Conservation (phyloP, 78 protist genomes). For the Pigoraptor vietnamica region DNA sequence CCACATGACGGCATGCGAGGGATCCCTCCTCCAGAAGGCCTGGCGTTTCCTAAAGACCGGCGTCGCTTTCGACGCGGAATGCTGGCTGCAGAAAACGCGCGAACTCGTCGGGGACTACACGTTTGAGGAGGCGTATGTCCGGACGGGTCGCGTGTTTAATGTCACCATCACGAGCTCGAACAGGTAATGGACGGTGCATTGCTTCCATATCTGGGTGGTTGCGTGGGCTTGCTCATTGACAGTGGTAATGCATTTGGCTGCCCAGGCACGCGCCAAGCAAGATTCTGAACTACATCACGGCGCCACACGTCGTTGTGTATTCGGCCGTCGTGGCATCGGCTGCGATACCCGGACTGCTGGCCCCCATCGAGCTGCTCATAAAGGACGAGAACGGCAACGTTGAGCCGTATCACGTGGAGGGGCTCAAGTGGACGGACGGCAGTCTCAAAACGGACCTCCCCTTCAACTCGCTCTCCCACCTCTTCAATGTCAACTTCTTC, state of each 20-base stretch:
- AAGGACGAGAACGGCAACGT: background rate
- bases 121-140: constrained; percentile 60
- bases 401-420: background rate
- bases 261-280: background rate
- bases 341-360: constrained; percentile 24
- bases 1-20: background rate
- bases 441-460: constrained; percentile 59
- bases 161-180: constrained; percentile 37
- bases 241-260: background rate
- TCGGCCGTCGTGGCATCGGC: constrained; percentile 46
- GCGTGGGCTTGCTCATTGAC: background rate
- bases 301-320: constrained; percentile 37
- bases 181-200: background rate
- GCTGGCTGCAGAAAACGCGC: background rate
- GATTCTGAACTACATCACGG: constrained; percentile 64
- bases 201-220: background rate
- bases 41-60: background rate
- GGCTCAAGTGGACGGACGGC: constrained; percentile 51
- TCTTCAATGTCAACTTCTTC: constrained; percentile 60
- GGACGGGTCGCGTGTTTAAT: constrained; percentile 62
- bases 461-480: constrained; percentile 34
- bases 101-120: constrained; percentile 3
- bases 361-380: background rate
- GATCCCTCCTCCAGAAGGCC: background rate
- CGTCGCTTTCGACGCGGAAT: background rate